Base-by-base conservation (phyloP, 2,329 filamentous ascomycete genomes). In the Fusarium compactum region DNA sequence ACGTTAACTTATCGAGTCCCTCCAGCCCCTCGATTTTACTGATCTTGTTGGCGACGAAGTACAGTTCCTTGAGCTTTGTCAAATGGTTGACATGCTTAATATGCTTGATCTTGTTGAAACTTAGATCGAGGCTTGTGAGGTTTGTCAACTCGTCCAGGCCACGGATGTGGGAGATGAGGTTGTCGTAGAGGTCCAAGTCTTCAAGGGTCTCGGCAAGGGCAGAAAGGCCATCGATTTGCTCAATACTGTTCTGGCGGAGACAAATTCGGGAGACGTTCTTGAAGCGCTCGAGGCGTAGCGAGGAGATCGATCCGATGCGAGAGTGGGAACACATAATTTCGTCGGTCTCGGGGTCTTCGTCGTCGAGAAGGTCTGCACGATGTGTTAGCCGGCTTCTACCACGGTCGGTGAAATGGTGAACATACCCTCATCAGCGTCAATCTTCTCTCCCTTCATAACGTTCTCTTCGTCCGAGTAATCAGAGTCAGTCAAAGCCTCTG, bases 61-160 rank as follows among this genome's bases (percentile, higher is more conserved):
- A 99, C 5, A 99, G 79, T 73, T 98, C 94, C 67, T 87, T 91
- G 61, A 98, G 86, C 57, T 94, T 87, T 24, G 84, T 91, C 63
- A 99, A 83, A 75, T 95, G 92, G 62, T 87, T 87, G 71, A 98
- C 84, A 76, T 95, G 90, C 81, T 97, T 97, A 84, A 99, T 97
- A 81, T 98, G 95, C 80, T 97, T 98, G 84, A 99, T 95, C 85
- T 98, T 98, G 85, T 99, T 99, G 88, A 98, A 99, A 80, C 93
- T 97, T 54, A 99, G 86, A 79, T 99, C 96, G 58, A 99, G 88
- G 60, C 85, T 91, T 8, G 88, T 93, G 57, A 99, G 87, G 66
- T 92, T 86, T 15, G 86, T 89, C 61, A 98, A 88, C 47, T 89
- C 85, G 57, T 98, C 94, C 47, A 99, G 86, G 30, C 93, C 93